Evolutionary conservation across 176 grass and related monocot species (phyloP), one percentile per base, ranked within the genome.

Genomic region (Saccharum spontaneum): DNA sequence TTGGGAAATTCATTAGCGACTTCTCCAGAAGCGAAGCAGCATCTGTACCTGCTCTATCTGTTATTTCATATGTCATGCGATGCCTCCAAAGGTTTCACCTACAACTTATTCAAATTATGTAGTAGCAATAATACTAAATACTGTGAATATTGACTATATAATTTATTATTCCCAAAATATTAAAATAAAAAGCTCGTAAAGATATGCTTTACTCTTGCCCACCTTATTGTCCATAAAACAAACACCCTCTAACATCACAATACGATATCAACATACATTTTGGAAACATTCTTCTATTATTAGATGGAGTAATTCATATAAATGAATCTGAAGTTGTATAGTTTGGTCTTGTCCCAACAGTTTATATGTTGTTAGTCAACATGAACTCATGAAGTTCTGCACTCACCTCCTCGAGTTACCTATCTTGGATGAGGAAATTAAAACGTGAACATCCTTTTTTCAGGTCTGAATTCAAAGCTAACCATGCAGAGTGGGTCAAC

Each of bases 401-500:
- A 31, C 7, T 69, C 39, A 63, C 30, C 1, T 16, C 38, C 15
- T 67, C 26, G 15, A 81, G 36, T 22, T 60, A 31, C 9, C 46
- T 31, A 52, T 65, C 20, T 73, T 65, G 76, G 16, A 79, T 15
- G 49, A 70, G 44, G 23, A 71, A 13, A 17, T 48, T 79, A 79
- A 73, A 73, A 10, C 7, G 10, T 39, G 28, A 75, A 37, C 22
- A 13, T 40, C 12, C 45, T 11, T 87, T 11, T 87, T 86, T 55
- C 89, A 97, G 92, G 84, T 91, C 69, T 38, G 88, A 97, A 83
- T 97, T 97, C 79, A 97, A 97, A 89, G 75, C 67, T 16, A 97
- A 94, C 77, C 88, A 97, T 89, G 95, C 24, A 28, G 92, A 91
- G 75, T 97, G 95, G 95, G 26, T 97, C 30, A 86, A 72, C 18